Conservation (phyloP, 2,329 filamentous ascomycete genomes). For the Colletotrichum liriopes region DNA sequence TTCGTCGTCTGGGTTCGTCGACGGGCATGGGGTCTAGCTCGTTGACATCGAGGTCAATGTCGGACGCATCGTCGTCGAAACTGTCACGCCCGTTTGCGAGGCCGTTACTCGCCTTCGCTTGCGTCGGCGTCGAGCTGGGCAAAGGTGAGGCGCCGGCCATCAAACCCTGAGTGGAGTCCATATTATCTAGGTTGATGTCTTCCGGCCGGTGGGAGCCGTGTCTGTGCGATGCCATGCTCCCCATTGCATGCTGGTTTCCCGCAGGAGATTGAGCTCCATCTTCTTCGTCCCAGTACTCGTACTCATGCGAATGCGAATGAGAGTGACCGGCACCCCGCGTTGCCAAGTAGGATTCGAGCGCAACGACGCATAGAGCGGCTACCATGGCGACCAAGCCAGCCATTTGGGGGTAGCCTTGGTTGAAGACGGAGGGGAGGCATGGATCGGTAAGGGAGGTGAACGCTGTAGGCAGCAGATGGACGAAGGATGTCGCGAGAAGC, state of each 20-base stretch:
- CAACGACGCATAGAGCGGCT: conserved; percentile 85
- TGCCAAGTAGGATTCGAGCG: conserved; percentile 91
- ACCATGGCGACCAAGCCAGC: conserved; percentile 87
- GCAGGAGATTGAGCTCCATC: conserved; percentile 50
- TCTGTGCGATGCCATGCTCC: conserved; percentile 58
- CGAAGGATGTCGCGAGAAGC: conserved; percentile 88
- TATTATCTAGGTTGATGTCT: conserved; percentile 66
- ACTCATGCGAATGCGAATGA: conserved; percentile 65
- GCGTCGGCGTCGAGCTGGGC: conserved; percentile 66
- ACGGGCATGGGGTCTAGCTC: conserved; percentile 66
- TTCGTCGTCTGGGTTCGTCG: conserved; percentile 42
- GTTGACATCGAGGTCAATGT: conserved; percentile 73
- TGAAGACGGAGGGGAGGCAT: conserved; percentile 85
- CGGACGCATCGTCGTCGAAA: conserved; percentile 64
- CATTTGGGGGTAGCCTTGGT: conserved; percentile 82
- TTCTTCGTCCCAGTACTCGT: conserved; percentile 64
- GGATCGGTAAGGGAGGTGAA: conserved; percentile 78
- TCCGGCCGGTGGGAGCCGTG: conserved; percentile 59
- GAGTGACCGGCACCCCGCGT: conserved; percentile 76
- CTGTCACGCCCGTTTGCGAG: conserved; percentile 36
- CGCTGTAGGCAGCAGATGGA: conserved; percentile 80
- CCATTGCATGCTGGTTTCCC: conserved; percentile 39
- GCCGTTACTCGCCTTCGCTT: conserved; percentile 40
- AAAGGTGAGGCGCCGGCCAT: conserved; percentile 73
- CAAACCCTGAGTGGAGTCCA: conserved; percentile 68